Percentiles rank a stretch among this genome's conserved stretches.
Conservation (phyloP, 1,139 yeast genomes). For the Zhuliangozyma blackwelliae region DNA sequence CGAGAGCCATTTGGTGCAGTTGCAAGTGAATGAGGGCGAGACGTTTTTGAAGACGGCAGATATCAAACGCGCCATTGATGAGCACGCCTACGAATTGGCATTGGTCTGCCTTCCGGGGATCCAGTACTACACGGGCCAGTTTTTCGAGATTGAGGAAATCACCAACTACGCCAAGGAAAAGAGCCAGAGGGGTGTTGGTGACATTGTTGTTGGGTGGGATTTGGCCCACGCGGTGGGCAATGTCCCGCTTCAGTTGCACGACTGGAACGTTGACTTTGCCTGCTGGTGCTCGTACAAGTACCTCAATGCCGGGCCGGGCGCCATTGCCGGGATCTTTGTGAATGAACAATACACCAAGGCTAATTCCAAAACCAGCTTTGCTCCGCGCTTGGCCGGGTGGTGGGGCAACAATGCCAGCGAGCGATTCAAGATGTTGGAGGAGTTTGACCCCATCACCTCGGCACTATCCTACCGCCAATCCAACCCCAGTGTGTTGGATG, state of each 20-base stretch:
- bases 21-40: constrained; percentile 55
- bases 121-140: constrained; percentile 90
- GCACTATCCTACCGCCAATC: constrained; percentile 89
- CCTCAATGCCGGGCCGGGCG: constrained; percentile 90
- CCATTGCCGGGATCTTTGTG: constrained; percentile 78
- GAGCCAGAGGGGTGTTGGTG: constrained; percentile 18
- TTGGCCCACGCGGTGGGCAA: constrained; percentile 94
- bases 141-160: constrained; percentile 65
- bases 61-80: constrained; percentile 53
- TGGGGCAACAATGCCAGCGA: constrained; percentile 81
- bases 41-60: constrained; percentile 58
- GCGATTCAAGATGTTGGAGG: constrained; percentile 76
- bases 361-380: constrained; percentile 27
- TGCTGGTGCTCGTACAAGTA: constrained; percentile 94
- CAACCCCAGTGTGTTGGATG: constrained; percentile 86
- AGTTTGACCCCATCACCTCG: constrained; percentile 73
- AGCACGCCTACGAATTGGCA: constrained; percentile 61
- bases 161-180: constrained; percentile 48
- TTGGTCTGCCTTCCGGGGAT: constrained; percentile 80
- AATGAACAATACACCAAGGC: constrained; percentile 48
- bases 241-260: constrained; percentile 69
- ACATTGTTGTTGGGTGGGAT: constrained; percentile 83
- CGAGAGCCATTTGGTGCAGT: constrained; percentile 59
- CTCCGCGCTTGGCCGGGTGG: constrained; percentile 90
- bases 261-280: constrained; percentile 91